Percentiles rank a stretch among this genome's conserved stretches.
Conservation (phyloP, 2,329 filamentous ascomycete species). For the Calonectria pteridis region DNA sequence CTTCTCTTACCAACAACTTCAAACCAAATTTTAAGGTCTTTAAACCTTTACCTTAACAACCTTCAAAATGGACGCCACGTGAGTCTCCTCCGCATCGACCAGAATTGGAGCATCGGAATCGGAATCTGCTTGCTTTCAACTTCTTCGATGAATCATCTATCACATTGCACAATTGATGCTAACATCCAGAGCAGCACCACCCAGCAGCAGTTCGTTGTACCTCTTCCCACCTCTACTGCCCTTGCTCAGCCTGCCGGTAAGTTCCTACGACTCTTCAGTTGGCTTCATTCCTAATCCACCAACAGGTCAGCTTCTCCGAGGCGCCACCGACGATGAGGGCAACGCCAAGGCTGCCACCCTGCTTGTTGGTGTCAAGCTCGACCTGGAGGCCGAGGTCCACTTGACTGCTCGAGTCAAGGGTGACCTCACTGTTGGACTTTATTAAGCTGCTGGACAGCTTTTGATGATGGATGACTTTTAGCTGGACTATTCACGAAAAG, state of each 20-base stretch:
- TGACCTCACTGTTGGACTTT: conserved; percentile 2
- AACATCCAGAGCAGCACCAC: background rate
- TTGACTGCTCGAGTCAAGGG: conserved; percentile 7
- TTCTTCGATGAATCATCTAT: background rate
- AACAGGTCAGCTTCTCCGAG: background rate
- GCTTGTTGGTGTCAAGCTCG: background rate
- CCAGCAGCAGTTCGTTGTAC: conserved; percentile 5
- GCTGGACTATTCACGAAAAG: background rate
- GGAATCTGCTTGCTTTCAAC: background rate
- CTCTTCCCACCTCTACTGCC: background rate
- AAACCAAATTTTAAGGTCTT: background rate
- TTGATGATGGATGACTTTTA: conserved; percentile 5
- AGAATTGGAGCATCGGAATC: background rate
- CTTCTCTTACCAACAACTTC: background rate
- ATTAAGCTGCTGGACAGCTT: background rate
- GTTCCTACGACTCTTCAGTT: background rate
- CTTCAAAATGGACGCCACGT: conserved; percentile 12
- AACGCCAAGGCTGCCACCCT: conserved; percentile 10
- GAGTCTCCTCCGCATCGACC: background rate
- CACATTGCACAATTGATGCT: background rate
- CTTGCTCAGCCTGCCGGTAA: conserved; percentile 4
- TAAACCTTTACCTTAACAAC: background rate
- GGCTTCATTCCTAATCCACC: background rate
- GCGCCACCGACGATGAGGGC: background rate
- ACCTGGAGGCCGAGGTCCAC: conserved; percentile 1